Conservation (phyloP, 129 eudicot species). For the Rutidosis leptorrhynchoides region DNA sequence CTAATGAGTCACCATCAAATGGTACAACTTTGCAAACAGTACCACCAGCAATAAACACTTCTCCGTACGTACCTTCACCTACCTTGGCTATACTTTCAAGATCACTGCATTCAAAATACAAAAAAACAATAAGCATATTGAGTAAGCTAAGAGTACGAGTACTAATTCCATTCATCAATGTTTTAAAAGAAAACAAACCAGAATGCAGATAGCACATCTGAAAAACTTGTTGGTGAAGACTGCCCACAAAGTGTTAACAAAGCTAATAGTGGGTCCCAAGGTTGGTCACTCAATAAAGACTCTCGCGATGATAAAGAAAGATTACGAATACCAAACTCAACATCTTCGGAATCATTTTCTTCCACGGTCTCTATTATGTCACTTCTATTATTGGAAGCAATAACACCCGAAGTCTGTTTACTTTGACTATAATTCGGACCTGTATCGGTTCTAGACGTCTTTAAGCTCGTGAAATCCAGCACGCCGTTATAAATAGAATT, state of each 20-base stretch:
- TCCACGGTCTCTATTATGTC: slow-evolving; percentile 14
- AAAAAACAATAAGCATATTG: background rate
- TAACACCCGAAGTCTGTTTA: slow-evolving; percentile 15
- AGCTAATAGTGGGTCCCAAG: slow-evolving; percentile 50
- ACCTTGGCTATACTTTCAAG: slow-evolving; percentile 57
- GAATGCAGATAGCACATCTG: slow-evolving; percentile 54
- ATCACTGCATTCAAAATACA: slow-evolving; percentile 40
- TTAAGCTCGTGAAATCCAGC: slow-evolving; percentile 25
- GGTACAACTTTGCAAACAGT: slow-evolving; percentile 95
- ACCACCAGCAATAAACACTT: slow-evolving; percentile 80
- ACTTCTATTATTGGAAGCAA: slow-evolving; percentile 26
- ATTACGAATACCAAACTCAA: slow-evolving; percentile 52
- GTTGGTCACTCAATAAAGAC: slow-evolving; percentile 43
- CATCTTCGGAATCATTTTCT: slow-evolving; percentile 47
- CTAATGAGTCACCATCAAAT: slow-evolving; percentile 72
- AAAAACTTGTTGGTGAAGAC: slow-evolving; percentile 58
- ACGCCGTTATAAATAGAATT: slow-evolving; percentile 28
- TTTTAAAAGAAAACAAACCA: slow-evolving; percentile 49
- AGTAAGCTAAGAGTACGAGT: background rate
- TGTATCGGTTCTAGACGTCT: slow-evolving; percentile 30
- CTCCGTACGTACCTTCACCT: slow-evolving; percentile 99
- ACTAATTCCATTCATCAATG: background rate
- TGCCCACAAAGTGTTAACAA: slow-evolving; percentile 75
- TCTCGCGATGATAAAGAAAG: slow-evolving; percentile 60
- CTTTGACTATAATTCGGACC: slow-evolving; percentile 30